Base-by-base conservation (phyloP, 2,329 filamentous ascomycete genomes). In the Colletotrichum zoysiae region DNA sequence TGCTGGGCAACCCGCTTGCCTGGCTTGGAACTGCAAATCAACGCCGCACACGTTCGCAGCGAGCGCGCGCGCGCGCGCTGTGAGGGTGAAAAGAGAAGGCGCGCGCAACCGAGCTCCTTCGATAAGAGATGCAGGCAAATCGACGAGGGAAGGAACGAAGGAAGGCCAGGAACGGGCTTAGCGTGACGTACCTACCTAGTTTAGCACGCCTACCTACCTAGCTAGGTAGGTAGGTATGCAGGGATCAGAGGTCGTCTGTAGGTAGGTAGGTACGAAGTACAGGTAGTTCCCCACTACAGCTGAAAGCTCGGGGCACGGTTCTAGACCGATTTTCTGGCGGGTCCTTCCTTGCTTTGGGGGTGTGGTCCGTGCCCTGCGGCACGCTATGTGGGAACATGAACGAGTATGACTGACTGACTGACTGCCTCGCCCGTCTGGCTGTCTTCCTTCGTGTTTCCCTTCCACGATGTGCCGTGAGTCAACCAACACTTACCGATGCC, bases 81-180 rank as follows among this genome's bases (percentile, higher is more conserved):
- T n/a, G n/a, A n/a, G n/a, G n/a, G n/a, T n/a, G n/a, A n/a, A n/a
- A n/a, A n/a, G n/a, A n/a, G n/a, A n/a, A n/a, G n/a, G 14, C 40
- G 40, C n/a, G 48, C 23, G 48, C n/a, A 12, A 6, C 8, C 26
- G 12, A 38, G 18, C 59, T 51, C 42, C 55, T 51, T 57, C n/a
- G 35, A 57, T 57, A 40, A 38, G 23, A 38, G n/a, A 26, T n/a
- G 55, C n/a, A 38, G 35, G 35, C 11, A 2, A 38, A 57, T 57
- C 12, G 35, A 40, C 26, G 35, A 2, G 7, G 42, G 40, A 20
- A 18, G 5, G 14, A n/a, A 40, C 26, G 35, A 2, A 3, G 42
- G 40, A 20, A 18, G 5, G 14, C 3, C 3, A 70, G 68, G 68
- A 70, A 70, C 48, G 33, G 62, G 51, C 9, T 38, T 71, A 71